These are phyloP conservation scores for Alternaria infectoria DNA, from an alignment of 2,329 filamentous ascomycete species.

Conservation along the genomic window DNA sequence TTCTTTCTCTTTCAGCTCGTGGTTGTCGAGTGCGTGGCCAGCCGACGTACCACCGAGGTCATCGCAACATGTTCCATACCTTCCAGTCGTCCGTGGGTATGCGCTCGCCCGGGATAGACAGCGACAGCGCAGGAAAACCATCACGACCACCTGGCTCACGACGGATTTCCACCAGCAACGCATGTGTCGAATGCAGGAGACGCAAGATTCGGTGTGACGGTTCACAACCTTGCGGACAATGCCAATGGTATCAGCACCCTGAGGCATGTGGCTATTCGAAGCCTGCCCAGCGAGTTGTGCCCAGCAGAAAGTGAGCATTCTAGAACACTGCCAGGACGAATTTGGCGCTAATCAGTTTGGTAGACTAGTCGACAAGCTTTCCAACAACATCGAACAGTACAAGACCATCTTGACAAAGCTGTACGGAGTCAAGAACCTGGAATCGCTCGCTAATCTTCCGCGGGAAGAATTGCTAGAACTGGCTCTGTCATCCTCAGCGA, in stretches of 20 bases:
- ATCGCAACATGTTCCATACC: constrained; percentile 52
- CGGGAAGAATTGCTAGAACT: constrained; percentile 55
- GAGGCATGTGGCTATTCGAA: constrained; percentile 83
- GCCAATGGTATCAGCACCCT: constrained; percentile 79
- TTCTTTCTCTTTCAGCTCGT: not conserved
- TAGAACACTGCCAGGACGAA: not conserved
- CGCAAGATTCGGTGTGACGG: constrained; percentile 87
- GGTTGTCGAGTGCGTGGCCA: not conserved
- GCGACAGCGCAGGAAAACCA: constrained; percentile 44
- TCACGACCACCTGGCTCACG: constrained; percentile 47
- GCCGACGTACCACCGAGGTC: not conserved
- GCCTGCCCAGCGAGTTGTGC: constrained; percentile 76
- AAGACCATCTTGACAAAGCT: constrained; percentile 51
- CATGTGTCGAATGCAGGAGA: constrained; percentile 78
- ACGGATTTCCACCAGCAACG: constrained; percentile 61
- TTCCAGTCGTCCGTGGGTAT: constrained; percentile 49
- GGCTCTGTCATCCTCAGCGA: constrained; percentile 50
- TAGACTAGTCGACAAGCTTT: constrained; percentile 64
- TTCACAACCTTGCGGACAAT: constrained; percentile 80
- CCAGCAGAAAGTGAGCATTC: constrained; percentile 72
- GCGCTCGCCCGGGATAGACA: constrained; percentile 42
- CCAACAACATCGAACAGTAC: constrained; percentile 57
- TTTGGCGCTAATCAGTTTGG: constrained; percentile 58
- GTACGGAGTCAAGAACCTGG: constrained; percentile 52
- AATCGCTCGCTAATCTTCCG: constrained; percentile 48